Base-by-base conservation (phyloP, 345 rosid species). In the Theobroma cacao region DNA sequence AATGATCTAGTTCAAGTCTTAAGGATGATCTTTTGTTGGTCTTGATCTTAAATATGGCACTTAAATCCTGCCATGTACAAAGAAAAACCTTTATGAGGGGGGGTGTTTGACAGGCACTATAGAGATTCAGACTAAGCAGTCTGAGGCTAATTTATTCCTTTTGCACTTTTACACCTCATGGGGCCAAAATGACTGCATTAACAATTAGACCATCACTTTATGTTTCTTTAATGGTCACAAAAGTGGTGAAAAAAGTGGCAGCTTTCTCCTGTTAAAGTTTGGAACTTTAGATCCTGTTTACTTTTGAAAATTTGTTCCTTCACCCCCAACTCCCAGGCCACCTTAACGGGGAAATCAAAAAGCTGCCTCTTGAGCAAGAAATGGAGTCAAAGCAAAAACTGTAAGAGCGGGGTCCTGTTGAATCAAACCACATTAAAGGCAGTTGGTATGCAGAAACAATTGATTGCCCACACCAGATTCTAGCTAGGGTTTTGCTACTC, bases 221-320 rank as follows among this genome's bases (percentile, higher is more conserved):
- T 80, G 69, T 75, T 13, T 33, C 78, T 79, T 80, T 80, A 75
- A 66, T 67, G 41, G 20, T 63, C 55, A 53, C 58, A 73, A 73
- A 58, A 78, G 63, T 47, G 34, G 14, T 40, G 9, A 10, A 53
- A 63, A 73, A 41, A 71, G 24, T 66, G 34, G 18, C 10, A 2
- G 11, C 52, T 43, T 74, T 62, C 28, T 36, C 34, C 55, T 4
- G 24, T 73, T 26, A 65, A 65, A 64, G 67, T 28, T 7, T 14
- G 28, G 72, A 5, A 67, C 52, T 67, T 40, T 31, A 65, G 34
- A 36, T 24, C 13, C 53, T 38, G 69, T 79, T 31, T 74, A 33
- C 74, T 65, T 74, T 79, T 41, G 11, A 38, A 47, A 59, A 15
- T 7, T 15, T 52, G 30, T 40, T 38, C 15, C 20, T 12, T 45